Conservation (phyloP, 352 stramenopile species). For the Pythium guiyangense region DNA sequence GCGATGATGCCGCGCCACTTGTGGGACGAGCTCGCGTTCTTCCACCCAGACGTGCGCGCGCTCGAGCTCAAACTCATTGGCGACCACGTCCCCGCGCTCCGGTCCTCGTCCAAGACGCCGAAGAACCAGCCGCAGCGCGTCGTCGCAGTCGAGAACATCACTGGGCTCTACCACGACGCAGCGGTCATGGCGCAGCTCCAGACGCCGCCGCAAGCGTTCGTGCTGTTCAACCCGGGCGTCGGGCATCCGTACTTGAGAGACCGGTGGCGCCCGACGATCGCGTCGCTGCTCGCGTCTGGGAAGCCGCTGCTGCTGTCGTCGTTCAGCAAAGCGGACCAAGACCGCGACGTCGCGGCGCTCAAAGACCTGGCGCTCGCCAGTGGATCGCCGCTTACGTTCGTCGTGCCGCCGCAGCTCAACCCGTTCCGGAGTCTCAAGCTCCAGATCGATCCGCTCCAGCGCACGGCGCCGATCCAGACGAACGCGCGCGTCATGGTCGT, state of each 20-base stretch:
- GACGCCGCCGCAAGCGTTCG: constrained; percentile 47
- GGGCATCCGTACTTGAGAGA: constrained; percentile 43
- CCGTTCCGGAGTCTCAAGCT: constrained; percentile 60
- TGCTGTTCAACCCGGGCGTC: constrained; percentile 72
- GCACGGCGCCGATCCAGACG: constrained; percentile 39
- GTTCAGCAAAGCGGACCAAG: constrained; percentile 58
- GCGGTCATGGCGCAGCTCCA: constrained; percentile 13
- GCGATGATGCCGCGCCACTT: constrained; percentile 69
- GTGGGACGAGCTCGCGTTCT: constrained; percentile 53
- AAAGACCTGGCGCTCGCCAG: constrained; percentile 19
- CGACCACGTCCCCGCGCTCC: constrained; percentile 50
- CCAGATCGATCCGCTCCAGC: constrained; percentile 36
- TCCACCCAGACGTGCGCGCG: constrained; percentile 19
- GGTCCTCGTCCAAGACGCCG: constrained; percentile 12
- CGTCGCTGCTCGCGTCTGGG: constrained; percentile 30
- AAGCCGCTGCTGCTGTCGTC: constrained; percentile 57
- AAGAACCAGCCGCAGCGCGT: constrained; percentile 4
- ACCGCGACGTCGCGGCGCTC: constrained; percentile 48
- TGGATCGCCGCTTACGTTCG: constrained; percentile 24
- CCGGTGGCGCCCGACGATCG: constrained; percentile 54
- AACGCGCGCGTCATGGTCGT: constrained; percentile 56
- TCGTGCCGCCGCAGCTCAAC: constrained; percentile 38
- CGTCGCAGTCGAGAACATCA: constrained; percentile 38
- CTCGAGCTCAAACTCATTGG: constrained; percentile 60
- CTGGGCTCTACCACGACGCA: constrained; percentile 50